Evolutionary conservation across 228 moss, liverwort and hornwort species (phyloP).

Genomic region (Sphagnum fallax): DNA sequence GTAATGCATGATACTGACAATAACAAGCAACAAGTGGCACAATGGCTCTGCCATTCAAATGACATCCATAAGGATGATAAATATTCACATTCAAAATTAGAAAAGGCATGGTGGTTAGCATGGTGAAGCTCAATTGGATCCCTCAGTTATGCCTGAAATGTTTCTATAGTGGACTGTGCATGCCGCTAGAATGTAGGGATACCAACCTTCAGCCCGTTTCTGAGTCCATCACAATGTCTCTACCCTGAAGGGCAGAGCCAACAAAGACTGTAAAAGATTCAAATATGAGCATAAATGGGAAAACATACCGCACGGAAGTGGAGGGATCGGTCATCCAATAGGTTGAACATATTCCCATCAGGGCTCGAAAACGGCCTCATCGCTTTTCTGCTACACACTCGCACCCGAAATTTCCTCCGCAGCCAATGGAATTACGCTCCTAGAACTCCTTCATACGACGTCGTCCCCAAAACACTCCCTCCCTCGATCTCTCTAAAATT

Average conservation of each 20-base stretch:
- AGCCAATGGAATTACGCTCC: too few species aligned
- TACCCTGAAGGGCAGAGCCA: background rate
- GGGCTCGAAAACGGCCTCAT: constrained; percentile 78
- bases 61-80: background rate
- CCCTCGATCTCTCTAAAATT: too few species aligned
- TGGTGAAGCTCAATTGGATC: too few species aligned
- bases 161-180: too few species aligned
- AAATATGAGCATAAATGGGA: background rate
- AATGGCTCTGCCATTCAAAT: background rate
- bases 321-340: constrained; percentile 70
- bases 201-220: background rate
- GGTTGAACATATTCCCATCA: constrained; percentile 76
- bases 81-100: background rate
- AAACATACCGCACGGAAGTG: constrained; percentile 48
- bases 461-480: too few species aligned
- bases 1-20: too few species aligned
- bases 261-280: background rate
- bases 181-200: too few species aligned
- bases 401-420: too few species aligned
- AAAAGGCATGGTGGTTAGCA: too few species aligned
- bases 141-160: too few species aligned
- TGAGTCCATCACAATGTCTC: background rate
- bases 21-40: background rate
- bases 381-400: background rate
- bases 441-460: too few species aligned